Evolutionary conservation across 164 flowering plant species (phyloP), one percentile per base, ranked within the genome.

Genomic region (Dillenia turbinata): DNA sequence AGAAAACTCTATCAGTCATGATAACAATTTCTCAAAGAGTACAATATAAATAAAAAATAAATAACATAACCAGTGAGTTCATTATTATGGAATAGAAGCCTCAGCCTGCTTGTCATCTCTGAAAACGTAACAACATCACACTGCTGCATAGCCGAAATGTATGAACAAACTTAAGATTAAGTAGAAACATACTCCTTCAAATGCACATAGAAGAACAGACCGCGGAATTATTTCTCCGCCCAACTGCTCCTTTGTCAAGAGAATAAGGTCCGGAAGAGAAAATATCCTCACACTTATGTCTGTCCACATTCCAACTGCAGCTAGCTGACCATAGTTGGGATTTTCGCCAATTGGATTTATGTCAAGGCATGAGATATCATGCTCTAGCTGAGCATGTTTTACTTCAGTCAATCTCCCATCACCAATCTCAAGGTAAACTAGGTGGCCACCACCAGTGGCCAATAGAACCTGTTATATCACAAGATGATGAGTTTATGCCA

Each of bases 291-390:
- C 96, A 61, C 94, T 92, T 63, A 88, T 85, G 64, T 95, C 99
- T 15, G 97, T 92, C 99, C 99, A 95, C 99, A 91, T 92, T 71
- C 99, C 99, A 78, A 95, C 97, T 16, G 90, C 97, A 69, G 97
- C 99, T 19, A 88, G 73, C 64, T 84, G 85, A 75, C 99, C 92
- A 43, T 56, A 71, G 63, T 79, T 84, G 22, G 85, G 79, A 68
- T 89, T 82, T 60, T 86, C 91, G 56, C 97, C 92, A 55, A 92
- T 87, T 13, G 99, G 97, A 49, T 90, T 95, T 62, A 95, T 88
- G 76, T 95, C 99, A 65, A 95, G 87, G 76, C 99, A 95, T 33
- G 97, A 92, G 67, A 92, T 78, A 61, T 95, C 97, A 80, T 83
- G 80, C 62, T 88, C 97, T 77, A 92, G 67, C 63, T 88, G 87